Conservation (phyloP, 768 basidiomycete genomes). For the Boletus huronensis region DNA sequence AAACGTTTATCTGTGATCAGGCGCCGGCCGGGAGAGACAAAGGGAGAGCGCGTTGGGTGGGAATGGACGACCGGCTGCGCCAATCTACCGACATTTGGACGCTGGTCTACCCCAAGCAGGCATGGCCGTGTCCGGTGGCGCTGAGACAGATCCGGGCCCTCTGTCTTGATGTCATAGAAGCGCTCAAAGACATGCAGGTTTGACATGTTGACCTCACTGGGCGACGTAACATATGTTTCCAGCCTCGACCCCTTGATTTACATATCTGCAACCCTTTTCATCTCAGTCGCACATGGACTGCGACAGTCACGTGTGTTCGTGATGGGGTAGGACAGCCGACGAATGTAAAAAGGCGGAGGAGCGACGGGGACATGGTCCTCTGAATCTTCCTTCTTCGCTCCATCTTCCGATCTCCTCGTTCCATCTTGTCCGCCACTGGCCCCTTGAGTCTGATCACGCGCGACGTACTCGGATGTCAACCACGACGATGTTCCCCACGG, state of each 20-base stretch:
- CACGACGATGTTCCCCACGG: conserved; percentile 12
- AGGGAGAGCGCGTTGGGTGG: background rate
- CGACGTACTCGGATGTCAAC: conserved; percentile 14
- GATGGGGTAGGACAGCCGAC: background rate
- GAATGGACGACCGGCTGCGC: background rate
- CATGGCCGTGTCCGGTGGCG: background rate
- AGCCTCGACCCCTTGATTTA: background rate
- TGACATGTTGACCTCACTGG: background rate
- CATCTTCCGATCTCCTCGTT: conserved; percentile 12
- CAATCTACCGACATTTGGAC: background rate
- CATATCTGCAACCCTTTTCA: background rate
- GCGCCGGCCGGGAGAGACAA: background rate
- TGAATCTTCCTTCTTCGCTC: conserved; percentile 21
- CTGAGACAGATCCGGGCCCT: background rate
- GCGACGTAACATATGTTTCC: background rate
- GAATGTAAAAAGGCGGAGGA: conserved; percentile 11
- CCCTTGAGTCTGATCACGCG: background rate
- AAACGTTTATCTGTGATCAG: background rate
- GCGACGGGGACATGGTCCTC: background rate
- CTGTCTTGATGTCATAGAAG: too few relatives aligned
- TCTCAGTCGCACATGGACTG: background rate
- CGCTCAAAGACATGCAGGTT: too few relatives aligned
- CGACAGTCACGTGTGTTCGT: conserved; percentile 10
- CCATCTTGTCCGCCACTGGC: background rate
- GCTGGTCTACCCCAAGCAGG: background rate